phyloP scores from a whole-genome alignment of 2,329 filamentous ascomycete species.

The Nothophaeocryptopus gaeumannii region DNA sequence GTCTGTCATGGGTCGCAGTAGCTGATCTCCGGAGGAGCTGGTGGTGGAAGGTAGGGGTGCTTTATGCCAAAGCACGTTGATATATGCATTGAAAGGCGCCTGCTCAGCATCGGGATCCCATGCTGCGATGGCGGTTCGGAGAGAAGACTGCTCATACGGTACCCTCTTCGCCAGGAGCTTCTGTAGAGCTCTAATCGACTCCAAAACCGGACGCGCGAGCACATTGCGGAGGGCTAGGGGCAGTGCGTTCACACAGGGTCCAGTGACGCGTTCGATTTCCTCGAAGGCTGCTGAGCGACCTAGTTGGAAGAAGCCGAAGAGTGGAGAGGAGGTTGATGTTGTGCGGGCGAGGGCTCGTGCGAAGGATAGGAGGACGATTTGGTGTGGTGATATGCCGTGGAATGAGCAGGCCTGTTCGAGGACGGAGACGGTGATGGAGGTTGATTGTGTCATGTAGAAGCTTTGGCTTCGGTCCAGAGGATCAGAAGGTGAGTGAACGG shows the following conservation, averaged over 20 bases:
- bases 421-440: not conserved
- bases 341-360: slow-evolving; percentile 8
- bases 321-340: slow-evolving; percentile 7
- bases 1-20: slow-evolving; percentile 8
- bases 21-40: too few relatives aligned
- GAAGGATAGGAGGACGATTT: slow-evolving; percentile 16
- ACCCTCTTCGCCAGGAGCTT: slow-evolving; percentile 7
- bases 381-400: slow-evolving; percentile 11
- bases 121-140: slow-evolving; percentile 8
- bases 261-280: slow-evolving; percentile 11
- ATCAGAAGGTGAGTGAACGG: not conserved
- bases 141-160: slow-evolving; percentile 10
- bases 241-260: slow-evolving; percentile 14
- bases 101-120: slow-evolving; percentile 1
- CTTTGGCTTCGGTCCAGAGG: slow-evolving; percentile 11
- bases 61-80: slow-evolving; percentile 19
- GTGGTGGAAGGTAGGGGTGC: too few relatives aligned
- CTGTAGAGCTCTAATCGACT: slow-evolving; percentile 4
- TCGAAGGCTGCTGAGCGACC: slow-evolving; percentile 12
- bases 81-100: slow-evolving; percentile 16
- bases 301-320: slow-evolving; percentile 19
- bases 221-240: slow-evolving; percentile 1
- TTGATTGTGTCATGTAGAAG: slow-evolving; percentile 9
- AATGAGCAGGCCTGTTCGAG: slow-evolving; percentile 3
- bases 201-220: not conserved